A percentile compares a stretch with the other conserved stretches of the same genome.
Evolutionary conservation across 1,139 yeast genomes (phyloP).

Genomic region (Barnettozyma hawaiiensis): DNA sequence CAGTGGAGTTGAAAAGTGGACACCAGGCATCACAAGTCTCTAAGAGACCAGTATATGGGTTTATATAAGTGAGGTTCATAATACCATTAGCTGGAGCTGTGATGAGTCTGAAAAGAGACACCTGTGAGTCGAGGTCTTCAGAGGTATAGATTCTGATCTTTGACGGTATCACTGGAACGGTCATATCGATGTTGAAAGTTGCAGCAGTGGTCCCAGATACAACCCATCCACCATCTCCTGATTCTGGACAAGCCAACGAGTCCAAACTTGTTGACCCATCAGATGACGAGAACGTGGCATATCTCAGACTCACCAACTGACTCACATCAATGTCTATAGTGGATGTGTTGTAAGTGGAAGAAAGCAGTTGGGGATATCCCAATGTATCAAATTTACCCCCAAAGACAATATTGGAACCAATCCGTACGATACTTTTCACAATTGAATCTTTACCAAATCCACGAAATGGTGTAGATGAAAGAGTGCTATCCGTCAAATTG

Average conservation of each 20-base stretch:
- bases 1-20: slow-evolving; percentile 44
- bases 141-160: slow-evolving; percentile 71
- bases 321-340: slow-evolving; percentile 45
- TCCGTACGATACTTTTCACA: slow-evolving; percentile 59
- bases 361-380: slow-evolving; percentile 32
- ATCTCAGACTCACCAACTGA: slow-evolving; percentile 59
- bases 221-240: slow-evolving; percentile 51
- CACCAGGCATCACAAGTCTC: slow-evolving; percentile 83
- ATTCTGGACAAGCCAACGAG: slow-evolving; percentile 55
- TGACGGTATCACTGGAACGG: slow-evolving; percentile 59
- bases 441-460: slow-evolving; percentile 65
- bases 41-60: slow-evolving; percentile 56
- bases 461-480: slow-evolving; percentile 56
- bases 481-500: slow-evolving; percentile 40
- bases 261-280: slow-evolving; percentile 35
- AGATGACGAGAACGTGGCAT: slow-evolving; percentile 54
- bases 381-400: slow-evolving; percentile 72
- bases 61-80: slow-evolving; percentile 83
- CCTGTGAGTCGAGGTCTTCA: slow-evolving; percentile 38
- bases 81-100: slow-evolving; percentile 83
- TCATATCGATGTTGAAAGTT: slow-evolving; percentile 61
- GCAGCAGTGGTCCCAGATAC: slow-evolving; percentile 49
- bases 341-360: slow-evolving; percentile 28
- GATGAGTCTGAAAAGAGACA: slow-evolving; percentile 63
- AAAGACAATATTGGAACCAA: slow-evolving; percentile 54